Percentiles rank a stretch among this genome's conserved stretches.
These are phyloP conservation scores for Rhazya stricta DNA, from an alignment of 257 asterid species.

Conservation along the genomic window DNA sequence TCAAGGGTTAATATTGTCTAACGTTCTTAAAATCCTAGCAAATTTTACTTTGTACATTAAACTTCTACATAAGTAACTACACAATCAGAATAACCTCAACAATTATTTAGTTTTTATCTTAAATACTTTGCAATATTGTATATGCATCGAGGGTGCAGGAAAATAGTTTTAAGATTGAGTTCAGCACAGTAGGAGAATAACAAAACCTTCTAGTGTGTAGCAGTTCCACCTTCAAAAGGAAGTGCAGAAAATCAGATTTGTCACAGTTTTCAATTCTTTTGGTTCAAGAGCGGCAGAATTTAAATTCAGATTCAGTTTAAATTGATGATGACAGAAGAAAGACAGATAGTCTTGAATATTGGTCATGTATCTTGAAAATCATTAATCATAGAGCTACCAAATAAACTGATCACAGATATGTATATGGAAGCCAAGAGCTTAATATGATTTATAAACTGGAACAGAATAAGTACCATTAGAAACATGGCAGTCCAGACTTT, in stretches of 20 bases:
- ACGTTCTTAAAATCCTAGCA: neutral
- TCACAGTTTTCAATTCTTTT: neutral
- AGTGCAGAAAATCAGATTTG: neutral
- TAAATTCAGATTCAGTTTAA: neutral
- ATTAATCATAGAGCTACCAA: neutral
- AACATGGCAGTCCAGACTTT: conserved; percentile 54
- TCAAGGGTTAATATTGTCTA: neutral
- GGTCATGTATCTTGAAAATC: neutral
- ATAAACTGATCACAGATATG: neutral
- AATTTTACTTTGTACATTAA: neutral
- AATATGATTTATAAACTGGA: neutral
- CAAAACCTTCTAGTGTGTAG: neutral
- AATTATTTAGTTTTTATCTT: neutral
- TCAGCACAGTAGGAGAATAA: neutral
- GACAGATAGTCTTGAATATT: neutral
- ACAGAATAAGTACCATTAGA: conserved; percentile 36
- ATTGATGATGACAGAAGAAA: neutral
- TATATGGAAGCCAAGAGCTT: neutral
- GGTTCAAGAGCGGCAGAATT: neutral
- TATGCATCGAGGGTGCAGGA: neutral
- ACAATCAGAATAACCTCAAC: neutral
- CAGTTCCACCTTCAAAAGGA: neutral
- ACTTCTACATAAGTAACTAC: neutral
- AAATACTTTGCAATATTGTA: neutral
- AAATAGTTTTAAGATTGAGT: neutral